Percentiles rank a stretch among this genome's conserved stretches.
These are phyloP conservation scores for Corymbia maculata DNA, from an alignment of 345 rosid species.

Conservation along the genomic window DNA sequence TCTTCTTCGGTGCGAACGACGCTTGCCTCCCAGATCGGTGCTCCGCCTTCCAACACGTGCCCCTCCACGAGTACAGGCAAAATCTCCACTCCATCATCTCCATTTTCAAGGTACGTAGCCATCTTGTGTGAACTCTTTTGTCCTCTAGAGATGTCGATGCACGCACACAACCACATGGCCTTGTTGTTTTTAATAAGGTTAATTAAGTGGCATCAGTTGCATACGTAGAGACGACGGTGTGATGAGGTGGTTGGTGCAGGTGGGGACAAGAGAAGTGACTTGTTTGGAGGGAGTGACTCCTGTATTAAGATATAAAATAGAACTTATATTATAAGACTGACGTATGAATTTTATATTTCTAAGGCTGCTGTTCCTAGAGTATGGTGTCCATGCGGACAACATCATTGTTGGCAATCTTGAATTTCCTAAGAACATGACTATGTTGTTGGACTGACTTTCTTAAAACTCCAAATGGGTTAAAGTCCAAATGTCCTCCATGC, in stretches of 20 bases:
- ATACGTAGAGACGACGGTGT: not conserved
- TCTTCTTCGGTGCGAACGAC: conserved; percentile 23
- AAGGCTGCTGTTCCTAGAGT: not conserved
- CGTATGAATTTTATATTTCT: not conserved
- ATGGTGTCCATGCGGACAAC: not conserved
- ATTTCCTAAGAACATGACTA: not conserved
- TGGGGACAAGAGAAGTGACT: not conserved
- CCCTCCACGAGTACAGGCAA: conserved; percentile 52
- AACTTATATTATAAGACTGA: not conserved
- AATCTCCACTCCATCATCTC: conserved; percentile 63
- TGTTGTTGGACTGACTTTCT: not conserved
- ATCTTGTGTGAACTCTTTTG: not conserved
- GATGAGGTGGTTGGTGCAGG: not conserved
- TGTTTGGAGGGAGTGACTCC: not conserved
- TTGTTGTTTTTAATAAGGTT: not conserved
- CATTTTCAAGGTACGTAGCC: conserved; percentile 46
- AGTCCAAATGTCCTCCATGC: not conserved
- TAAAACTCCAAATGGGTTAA: not conserved
- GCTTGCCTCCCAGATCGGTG: conserved; percentile 67
- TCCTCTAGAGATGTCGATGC: not conserved
- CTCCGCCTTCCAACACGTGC: conserved; percentile 87
- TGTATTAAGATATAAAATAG: not conserved
- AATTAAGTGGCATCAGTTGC: not conserved
- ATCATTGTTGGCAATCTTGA: not conserved
- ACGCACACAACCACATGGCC: not conserved